Conservation (phyloP, 805 yeast species). For the Metschnikowia arizonensis region DNA sequence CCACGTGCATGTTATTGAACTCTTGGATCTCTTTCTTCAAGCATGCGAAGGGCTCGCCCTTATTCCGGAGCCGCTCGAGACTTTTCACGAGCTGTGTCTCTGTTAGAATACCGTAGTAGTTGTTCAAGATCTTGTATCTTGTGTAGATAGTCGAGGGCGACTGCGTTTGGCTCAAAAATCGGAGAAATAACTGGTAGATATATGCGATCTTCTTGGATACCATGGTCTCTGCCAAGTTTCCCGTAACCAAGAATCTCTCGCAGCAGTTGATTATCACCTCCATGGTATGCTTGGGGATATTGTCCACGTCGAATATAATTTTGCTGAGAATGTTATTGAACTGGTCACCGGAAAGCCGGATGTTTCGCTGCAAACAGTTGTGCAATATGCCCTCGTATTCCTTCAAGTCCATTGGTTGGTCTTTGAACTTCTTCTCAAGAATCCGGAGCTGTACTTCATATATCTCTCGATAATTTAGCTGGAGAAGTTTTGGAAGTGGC, state of each 20-base stretch:
- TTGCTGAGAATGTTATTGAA: constrained; percentile 16
- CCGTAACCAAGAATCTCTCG: constrained; percentile 30
- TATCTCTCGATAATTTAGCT: constrained; percentile 18
- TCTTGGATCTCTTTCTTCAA: constrained; percentile 18
- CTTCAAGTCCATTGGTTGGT: neutral
- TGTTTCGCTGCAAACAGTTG: constrained; percentile 7
- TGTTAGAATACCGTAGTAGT: constrained; percentile 27
- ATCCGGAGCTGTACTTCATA: constrained; percentile 18
- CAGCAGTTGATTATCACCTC: constrained; percentile 19
- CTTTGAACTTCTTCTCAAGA: neutral
- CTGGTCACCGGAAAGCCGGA: constrained; percentile 22
- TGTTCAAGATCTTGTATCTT: constrained; percentile 23
- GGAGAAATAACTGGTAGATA: constrained; percentile 27
- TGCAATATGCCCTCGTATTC: constrained; percentile 7
- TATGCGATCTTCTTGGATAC: constrained; percentile 21
- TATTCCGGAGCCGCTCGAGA: constrained; percentile 12
- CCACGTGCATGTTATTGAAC: constrained; percentile 10
- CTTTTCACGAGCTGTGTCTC: too few species aligned
- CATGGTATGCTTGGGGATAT: constrained; percentile 7
- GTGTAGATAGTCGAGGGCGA: constrained; percentile 12
- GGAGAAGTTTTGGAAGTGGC: constrained; percentile 20
- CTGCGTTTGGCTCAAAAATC: constrained; percentile 16
- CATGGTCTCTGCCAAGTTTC: constrained; percentile 28
- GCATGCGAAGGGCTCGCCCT: constrained; percentile 13
- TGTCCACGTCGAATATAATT: too few species aligned